A percentile compares a stretch with the other conserved stretches of the same genome.
phyloP scores from a whole-genome alignment of 257 asterid genomes.

The Henckelia pumila region DNA sequence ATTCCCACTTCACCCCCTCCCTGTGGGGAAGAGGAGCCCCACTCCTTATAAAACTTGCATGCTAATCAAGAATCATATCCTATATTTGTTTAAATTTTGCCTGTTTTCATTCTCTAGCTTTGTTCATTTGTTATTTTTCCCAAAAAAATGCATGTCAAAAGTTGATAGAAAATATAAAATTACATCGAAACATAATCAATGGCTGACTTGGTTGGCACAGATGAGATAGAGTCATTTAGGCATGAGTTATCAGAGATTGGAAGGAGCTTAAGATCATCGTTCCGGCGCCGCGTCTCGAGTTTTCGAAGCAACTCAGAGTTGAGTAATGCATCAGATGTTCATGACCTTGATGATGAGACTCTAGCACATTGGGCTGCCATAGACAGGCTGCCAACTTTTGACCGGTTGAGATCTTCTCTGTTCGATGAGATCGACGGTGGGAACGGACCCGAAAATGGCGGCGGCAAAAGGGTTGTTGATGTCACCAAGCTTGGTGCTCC shows the following conservation, averaged over 20 bases:
- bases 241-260: constrained; percentile 21
- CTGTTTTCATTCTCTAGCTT: too few relatives aligned
- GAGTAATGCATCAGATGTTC: not conserved
- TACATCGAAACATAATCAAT: not conserved
- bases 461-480: constrained; percentile 38
- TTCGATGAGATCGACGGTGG: constrained; percentile 32
- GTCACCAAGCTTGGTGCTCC: constrained; percentile 42
- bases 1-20: too few relatives aligned
- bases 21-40: too few relatives aligned
- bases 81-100: too few relatives aligned
- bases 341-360: constrained; percentile 33
- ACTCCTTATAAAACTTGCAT: not conserved
- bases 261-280: constrained; percentile 17
- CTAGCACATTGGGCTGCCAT: constrained; percentile 48
- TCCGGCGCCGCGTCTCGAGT: constrained; percentile 13
- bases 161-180: too few relatives aligned
- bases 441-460: constrained; percentile 2
- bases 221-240: constrained; percentile 17
- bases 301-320: constrained; percentile 3
- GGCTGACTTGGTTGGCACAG: constrained; percentile 22
- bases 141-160: not conserved
- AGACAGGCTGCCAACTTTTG: constrained; percentile 39
- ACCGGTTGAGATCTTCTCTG: constrained; percentile 33
- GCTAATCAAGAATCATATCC: not conserved
- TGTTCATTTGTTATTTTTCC: too few relatives aligned